Percentiles rank a stretch among this genome's conserved stretches.
phyloP scores from a whole-genome alignment of 2,329 filamentous ascomycete genomes.

The Cladosporium phlei region DNA sequence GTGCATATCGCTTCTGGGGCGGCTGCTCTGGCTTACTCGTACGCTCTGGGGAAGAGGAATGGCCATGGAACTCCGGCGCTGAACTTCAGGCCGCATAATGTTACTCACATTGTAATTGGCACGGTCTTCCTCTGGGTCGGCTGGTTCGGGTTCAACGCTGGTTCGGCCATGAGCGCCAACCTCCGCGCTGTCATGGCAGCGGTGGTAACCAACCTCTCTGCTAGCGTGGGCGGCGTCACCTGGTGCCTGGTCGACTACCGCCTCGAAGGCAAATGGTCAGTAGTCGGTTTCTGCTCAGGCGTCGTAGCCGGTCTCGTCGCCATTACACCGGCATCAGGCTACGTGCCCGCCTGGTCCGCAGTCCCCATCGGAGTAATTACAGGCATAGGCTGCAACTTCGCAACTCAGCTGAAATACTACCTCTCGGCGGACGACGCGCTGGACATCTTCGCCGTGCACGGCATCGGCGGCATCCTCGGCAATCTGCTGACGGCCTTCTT shows the following conservation, averaged over 20 bases:
- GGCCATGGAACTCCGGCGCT: conserved; percentile 83
- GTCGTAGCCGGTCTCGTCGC: conserved; percentile 82
- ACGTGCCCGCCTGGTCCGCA: conserved; percentile 78
- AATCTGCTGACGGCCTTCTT: conserved; percentile 79
- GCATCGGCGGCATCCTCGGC: conserved; percentile 70
- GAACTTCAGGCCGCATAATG: conserved; percentile 89
- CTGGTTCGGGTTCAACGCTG: conserved; percentile 94
- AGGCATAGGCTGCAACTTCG: conserved; percentile 77
- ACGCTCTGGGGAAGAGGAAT: conserved; percentile 81
- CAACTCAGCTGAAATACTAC: conserved; percentile 84
- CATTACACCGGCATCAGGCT: conserved; percentile 84
- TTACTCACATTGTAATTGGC: conserved; percentile 85
- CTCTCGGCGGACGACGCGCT: conserved; percentile 77
- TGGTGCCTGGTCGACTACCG: conserved; percentile 89
- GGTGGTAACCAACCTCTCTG: conserved; percentile 78
- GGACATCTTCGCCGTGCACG: conserved; percentile 84
- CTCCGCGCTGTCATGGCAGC: conserved; percentile 82
- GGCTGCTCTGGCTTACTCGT: conserved; percentile 81
- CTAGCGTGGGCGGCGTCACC: conserved; percentile 77
- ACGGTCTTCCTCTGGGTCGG: conserved; percentile 94
- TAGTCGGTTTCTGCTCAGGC: conserved; percentile 87
- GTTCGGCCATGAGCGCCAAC: conserved; percentile 75
- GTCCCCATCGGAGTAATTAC: conserved; percentile 74
- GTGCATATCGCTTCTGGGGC: conserved; percentile 81
- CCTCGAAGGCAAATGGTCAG: conserved; percentile 86